A percentile compares a stretch with the other conserved stretches of the same genome.
These are phyloP conservation scores for Aspergillus melleus DNA, from an alignment of 2,329 filamentous ascomycete genomes.

Conservation along the genomic window DNA sequence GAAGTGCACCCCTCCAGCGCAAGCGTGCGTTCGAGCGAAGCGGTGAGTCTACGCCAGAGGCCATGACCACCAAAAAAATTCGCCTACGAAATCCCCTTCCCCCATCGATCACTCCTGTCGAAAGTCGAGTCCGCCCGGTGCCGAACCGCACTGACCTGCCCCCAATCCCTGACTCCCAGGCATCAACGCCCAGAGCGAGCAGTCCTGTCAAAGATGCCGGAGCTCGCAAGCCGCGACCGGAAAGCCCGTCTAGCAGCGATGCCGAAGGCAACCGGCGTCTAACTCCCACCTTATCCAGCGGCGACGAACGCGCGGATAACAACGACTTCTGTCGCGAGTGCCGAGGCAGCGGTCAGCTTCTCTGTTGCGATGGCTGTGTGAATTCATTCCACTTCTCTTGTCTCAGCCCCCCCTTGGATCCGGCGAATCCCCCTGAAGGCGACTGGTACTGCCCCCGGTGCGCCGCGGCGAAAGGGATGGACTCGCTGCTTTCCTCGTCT, in stretches of 20 bases:
- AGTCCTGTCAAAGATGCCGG: not conserved
- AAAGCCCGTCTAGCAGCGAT: constrained; percentile 23
- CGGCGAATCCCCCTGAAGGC: constrained; percentile 65
- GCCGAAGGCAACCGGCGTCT: constrained; percentile 25
- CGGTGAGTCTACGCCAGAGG: constrained; percentile 28
- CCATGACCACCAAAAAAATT: constrained; percentile 27
- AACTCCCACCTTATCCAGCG: constrained; percentile 14
- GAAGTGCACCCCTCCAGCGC: constrained; percentile 26
- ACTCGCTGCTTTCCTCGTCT: constrained; percentile 63
- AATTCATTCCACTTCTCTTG: constrained; percentile 89
- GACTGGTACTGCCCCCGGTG: constrained; percentile 77
- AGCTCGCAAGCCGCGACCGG: constrained; percentile 10
- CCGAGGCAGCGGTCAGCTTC: constrained; percentile 75
- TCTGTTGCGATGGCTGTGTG: constrained; percentile 92
- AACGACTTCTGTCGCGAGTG: constrained; percentile 90
- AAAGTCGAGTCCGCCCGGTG: constrained; percentile 25
- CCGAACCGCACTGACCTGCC: constrained; percentile 17
- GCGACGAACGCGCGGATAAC: constrained; percentile 58
- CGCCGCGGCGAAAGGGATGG: constrained; percentile 58
- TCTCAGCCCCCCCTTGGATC: constrained; percentile 74
- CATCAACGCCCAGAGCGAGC: constrained; percentile 10
- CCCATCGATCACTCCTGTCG: constrained; percentile 18
- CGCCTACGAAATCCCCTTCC: constrained; percentile 24
- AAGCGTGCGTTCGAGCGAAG: constrained; percentile 31
- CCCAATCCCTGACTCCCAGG: constrained; percentile 10